phyloP scores from a whole-genome alignment of 768 basidiomycete genomes.

The Clitopilus hobsonii region DNA sequence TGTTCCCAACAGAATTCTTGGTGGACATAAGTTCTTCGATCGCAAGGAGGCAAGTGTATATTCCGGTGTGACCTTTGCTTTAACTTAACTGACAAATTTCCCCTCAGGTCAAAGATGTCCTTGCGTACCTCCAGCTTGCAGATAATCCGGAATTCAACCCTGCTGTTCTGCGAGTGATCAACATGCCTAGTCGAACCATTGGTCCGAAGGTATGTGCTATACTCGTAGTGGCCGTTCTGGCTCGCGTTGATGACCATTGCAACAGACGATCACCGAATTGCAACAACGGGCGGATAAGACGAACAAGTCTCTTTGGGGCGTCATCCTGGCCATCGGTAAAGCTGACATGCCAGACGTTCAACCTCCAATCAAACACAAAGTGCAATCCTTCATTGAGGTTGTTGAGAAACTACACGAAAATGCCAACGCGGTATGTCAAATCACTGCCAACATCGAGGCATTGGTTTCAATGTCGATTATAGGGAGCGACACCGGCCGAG shows the following conservation, averaged over 20 bases:
- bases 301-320: slow-evolving; percentile 48
- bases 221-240: background rate
- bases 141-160: slow-evolving; percentile 68
- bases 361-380: slow-evolving; percentile 59
- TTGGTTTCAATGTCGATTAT: background rate
- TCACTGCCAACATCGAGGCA: background rate
- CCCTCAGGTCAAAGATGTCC: slow-evolving; percentile 67
- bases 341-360: slow-evolving; percentile 60
- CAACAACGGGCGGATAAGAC: slow-evolving; percentile 44
- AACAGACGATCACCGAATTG: slow-evolving; percentile 60
- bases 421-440: slow-evolving; percentile 42
- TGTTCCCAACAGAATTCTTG: slow-evolving; percentile 74
- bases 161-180: slow-evolving; percentile 68
- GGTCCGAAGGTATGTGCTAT: slow-evolving; percentile 63
- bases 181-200: slow-evolving; percentile 66
- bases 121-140: slow-evolving; percentile 78
- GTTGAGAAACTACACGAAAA: slow-evolving; percentile 48
- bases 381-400: slow-evolving; percentile 53
- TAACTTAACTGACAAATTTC: background rate
- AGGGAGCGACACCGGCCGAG: slow-evolving; percentile 60
- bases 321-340: slow-evolving; percentile 62
- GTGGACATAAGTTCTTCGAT: slow-evolving; percentile 85
- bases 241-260: background rate
- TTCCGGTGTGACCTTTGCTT: background rate
- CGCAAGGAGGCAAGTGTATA: slow-evolving; percentile 55